Percentiles rank a stretch among this genome's conserved stretches.
These are phyloP conservation scores for Noccaea caerulescens DNA, from an alignment of 345 rosid genomes.

Conservation along the genomic window DNA sequence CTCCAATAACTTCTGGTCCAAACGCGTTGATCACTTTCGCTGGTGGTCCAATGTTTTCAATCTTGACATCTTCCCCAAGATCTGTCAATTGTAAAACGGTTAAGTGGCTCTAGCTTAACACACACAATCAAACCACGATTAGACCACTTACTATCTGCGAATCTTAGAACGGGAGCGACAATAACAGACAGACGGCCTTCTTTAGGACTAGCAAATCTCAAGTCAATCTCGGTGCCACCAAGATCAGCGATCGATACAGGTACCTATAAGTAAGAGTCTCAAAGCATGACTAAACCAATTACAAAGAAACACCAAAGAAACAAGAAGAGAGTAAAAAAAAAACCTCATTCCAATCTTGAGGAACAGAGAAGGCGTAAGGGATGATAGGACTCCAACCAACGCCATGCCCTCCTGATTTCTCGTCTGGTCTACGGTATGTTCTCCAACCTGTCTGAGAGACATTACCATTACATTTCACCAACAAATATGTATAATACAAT, in stretches of 20 bases:
- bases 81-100: constrained; percentile 45
- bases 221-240: constrained; percentile 95
- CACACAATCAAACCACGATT: neutral
- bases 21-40: constrained; percentile 89
- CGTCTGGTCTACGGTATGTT: constrained; percentile 93
- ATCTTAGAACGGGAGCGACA: constrained; percentile 95
- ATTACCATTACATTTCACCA: constrained; percentile 42
- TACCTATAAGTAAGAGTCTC: constrained; percentile 54
- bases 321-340: neutral
- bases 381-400: constrained; percentile 98
- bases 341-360: constrained; percentile 92
- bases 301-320: neutral
- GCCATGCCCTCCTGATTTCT: constrained; percentile 96
- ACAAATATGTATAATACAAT: neutral
- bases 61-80: constrained; percentile 66
- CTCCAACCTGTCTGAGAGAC: constrained; percentile 94
- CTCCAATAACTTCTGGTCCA: constrained; percentile 92
- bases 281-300: neutral
- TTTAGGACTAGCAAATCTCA: constrained; percentile 83
- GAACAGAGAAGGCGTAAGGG: constrained; percentile 75
- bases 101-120: neutral
- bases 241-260: constrained; percentile 97
- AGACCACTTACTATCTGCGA: constrained; percentile 71
- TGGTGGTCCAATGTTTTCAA: constrained; percentile 86
- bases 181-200: constrained; percentile 83